Percentiles rank a stretch among this genome's conserved stretches.
Evolutionary conservation across 768 basidiomycete genomes (phyloP).

Genomic region (Suillus paluster): DNA sequence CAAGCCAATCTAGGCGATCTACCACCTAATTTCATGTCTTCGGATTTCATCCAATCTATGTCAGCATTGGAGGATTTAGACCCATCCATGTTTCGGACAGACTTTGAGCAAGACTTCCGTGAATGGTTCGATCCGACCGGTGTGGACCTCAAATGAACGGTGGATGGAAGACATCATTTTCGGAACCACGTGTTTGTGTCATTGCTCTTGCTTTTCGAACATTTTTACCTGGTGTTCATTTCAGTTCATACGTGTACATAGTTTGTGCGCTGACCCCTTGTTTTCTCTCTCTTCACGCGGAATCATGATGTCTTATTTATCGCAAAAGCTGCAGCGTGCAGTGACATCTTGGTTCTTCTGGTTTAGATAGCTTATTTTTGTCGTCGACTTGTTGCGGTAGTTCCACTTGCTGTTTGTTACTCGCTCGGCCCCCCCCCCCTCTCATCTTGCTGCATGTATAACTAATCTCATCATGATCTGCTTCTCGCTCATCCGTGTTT

Average conservation of each 20-base stretch:
- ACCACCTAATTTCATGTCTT: constrained; percentile 23
- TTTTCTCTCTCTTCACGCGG: constrained; percentile 15
- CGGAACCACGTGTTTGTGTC: constrained; percentile 13
- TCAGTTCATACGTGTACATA: constrained; percentile 25
- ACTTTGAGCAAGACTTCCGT: constrained; percentile 75
- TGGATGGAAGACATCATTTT: constrained; percentile 13
- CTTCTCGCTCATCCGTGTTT: constrained; percentile 1
- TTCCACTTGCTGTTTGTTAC: constrained; percentile 11
- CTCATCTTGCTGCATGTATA: constrained; percentile 21
- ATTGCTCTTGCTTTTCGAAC: constrained; percentile 16
- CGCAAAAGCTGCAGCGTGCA: constrained; percentile 28
- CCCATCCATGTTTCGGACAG: constrained; percentile 44
- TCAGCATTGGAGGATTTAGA: constrained; percentile 47
- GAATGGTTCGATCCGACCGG: constrained; percentile 73
- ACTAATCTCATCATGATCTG: constrained; percentile 14
- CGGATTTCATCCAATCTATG: constrained; percentile 53
- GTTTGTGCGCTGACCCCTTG: constrained; percentile 9
- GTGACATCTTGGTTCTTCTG: constrained; percentile 15
- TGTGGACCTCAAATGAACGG: constrained; percentile 31
- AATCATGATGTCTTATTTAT: constrained; percentile 32
- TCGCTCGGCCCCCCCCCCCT: constrained; percentile 6
- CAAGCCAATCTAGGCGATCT: constrained; percentile 25
- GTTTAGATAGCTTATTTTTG: constrained; percentile 18
- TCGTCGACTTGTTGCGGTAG: constrained; percentile 17
- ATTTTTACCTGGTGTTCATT: constrained; percentile 11